Evolutionary conservation across 805 yeast species (phyloP), one percentile per base, ranked within the genome.

Genomic region (Candida ponderosae): DNA sequence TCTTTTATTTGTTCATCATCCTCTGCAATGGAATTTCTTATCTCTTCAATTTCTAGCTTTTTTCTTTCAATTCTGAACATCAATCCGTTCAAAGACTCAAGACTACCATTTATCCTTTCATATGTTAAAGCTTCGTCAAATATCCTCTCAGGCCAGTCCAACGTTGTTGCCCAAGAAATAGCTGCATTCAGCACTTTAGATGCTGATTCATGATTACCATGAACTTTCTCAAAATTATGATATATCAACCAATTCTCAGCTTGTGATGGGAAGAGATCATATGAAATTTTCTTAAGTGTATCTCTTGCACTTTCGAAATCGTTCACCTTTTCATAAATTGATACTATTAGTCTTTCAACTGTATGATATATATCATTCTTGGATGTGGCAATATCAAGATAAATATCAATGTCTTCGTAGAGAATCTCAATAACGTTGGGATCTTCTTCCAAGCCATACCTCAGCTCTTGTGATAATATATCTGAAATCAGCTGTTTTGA

Each of bases 121-220:
- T 51, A 68, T 4, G 59, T 47, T 11, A 60, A 33, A 56, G 70
- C 67, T 40, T 68, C 78, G 34, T 70, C 70, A 11, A 65, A 44
- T 5, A 75, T 40, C 35, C 68, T 54, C 34, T 74, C 77, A 1
- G 80, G 78, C 67, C 68, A 59, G 44, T 75, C 82, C 29, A 76
- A 37, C 1, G 36, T 31, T 13, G 38, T 42, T 1, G 59, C 46
- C 10, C 46, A 34, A 11, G 42, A 39, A 4, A 63, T 39, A 0
- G 72, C 74, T 2, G 45, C 43, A 11, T 47, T 44, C 26, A 72
- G 58, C 0, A 69, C 35, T 2, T 37, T 44, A 0, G 49, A 37
- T 2, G 64, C 60, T 3, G 47, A 35, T 1, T 45, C 40, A 23
- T 39, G 24, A 14, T 54, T 52, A 7, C 60, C 61, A 32, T 54